These are phyloP conservation scores for Tubosaeta brunneosetosa DNA, from an alignment of 768 basidiomycete species.

Conservation along the genomic window DNA sequence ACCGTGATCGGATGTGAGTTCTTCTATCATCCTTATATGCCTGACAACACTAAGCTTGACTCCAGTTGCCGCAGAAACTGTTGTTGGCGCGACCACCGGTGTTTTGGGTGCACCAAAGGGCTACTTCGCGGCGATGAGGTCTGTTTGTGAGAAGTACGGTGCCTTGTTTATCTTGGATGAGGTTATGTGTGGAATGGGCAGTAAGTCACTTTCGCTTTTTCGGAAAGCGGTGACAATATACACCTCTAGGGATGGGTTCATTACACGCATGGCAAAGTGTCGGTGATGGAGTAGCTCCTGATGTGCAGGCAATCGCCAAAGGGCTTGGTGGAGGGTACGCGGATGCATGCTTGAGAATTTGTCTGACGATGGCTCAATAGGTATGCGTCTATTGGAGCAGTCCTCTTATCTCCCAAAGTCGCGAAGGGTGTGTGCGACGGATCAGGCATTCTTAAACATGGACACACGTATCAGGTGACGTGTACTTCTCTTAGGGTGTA, in stretches of 20 bases:
- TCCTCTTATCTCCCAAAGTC: conserved; percentile 69
- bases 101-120: conserved; percentile 74
- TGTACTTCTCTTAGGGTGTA: neutral
- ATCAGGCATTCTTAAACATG: conserved; percentile 78
- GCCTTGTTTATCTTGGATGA: conserved; percentile 82
- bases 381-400: conserved; percentile 78
- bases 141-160: conserved; percentile 71
- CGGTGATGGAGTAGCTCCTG: conserved; percentile 73
- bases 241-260: conserved; percentile 69
- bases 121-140: conserved; percentile 82
- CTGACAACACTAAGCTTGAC: neutral
- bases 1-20: conserved; percentile 77
- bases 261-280: conserved; percentile 83
- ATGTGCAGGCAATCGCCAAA: conserved; percentile 86
- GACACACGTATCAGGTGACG: conserved; percentile 76
- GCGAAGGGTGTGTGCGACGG: conserved; percentile 62
- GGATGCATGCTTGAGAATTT: neutral
- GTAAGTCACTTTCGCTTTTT: conserved; percentile 40
- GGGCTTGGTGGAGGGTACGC: conserved; percentile 83
- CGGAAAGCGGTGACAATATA: neutral
- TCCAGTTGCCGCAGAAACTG: conserved; percentile 78
- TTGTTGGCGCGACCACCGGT: conserved; percentile 83
- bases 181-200: conserved; percentile 90
- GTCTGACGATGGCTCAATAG: conserved; percentile 34
- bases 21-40: neutral